Percentiles rank a stretch among this genome's conserved stretches.
Evolutionary conservation across 139 green algal species (phyloP).

Genomic region (Picochlorum sp.): DNA sequence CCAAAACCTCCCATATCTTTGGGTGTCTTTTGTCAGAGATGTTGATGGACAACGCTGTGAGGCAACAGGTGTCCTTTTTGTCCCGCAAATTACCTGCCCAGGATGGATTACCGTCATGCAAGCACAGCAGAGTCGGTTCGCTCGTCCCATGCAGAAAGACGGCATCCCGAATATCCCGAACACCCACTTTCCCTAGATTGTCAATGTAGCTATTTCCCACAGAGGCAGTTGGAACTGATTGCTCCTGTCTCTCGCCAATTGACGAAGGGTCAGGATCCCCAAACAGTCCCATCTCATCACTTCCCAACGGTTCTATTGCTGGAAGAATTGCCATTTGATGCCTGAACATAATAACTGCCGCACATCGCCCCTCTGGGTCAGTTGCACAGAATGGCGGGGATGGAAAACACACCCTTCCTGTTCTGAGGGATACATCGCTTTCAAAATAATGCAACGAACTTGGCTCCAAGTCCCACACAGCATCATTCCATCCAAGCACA

Average conservation of each 20-base stretch:
- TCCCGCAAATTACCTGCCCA: constrained; percentile 56
- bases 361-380: constrained; percentile 73
- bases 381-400: constrained; percentile 42
- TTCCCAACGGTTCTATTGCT: constrained; percentile 34
- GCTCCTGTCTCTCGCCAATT: neutral
- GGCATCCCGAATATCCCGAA: constrained; percentile 53
- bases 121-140: constrained; percentile 79
- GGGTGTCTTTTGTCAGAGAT: constrained; percentile 57
- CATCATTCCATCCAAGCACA: constrained; percentile 76
- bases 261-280: constrained; percentile 4
- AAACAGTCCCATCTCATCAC: constrained; percentile 13
- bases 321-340: constrained; percentile 67
- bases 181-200: constrained; percentile 50
- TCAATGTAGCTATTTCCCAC: constrained; percentile 71
- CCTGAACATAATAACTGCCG: constrained; percentile 59
- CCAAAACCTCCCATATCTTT: constrained; percentile 59
- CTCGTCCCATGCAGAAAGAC: constrained; percentile 83
- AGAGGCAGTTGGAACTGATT: neutral
- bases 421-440: constrained; percentile 34
- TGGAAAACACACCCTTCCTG: constrained; percentile 32
- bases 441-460: constrained; percentile 82
- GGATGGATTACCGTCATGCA: constrained; percentile 76
- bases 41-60: constrained; percentile 76
- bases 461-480: constrained; percentile 31
- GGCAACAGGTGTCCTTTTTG: constrained; percentile 63